Conservation (phyloP, 116 monocot species). For the Dioscorea cayenensis region DNA sequence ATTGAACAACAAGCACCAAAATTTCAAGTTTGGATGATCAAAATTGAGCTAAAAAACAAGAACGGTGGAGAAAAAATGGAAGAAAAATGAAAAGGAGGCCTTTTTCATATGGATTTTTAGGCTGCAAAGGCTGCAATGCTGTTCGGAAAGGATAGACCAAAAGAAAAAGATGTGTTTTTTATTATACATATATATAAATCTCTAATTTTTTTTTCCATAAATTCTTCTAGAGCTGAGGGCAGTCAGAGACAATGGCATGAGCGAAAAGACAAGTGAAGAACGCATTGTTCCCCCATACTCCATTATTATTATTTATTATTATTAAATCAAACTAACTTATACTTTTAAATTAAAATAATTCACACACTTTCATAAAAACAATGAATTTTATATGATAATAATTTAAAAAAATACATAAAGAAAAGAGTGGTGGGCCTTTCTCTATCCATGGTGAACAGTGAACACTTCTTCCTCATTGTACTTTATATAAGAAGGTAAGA, state of each 20-base stretch:
- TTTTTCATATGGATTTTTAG: neutral
- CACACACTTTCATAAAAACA: neutral
- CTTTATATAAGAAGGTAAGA: too few relatives aligned
- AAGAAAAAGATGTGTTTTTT: neutral
- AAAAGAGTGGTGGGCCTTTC: neutral
- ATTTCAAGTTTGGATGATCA: neutral
- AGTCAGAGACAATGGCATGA: neutral
- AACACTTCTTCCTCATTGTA: neutral
- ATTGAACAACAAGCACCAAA: neutral
- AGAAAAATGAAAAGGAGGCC: neutral
- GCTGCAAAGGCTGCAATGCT: neutral
- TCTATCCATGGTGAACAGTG: neutral
- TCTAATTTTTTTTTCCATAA: neutral
- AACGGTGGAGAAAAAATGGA: neutral
- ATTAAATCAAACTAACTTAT: neutral
- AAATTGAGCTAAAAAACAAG: neutral
- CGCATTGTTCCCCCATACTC: neutral
- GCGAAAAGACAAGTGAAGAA: neutral
- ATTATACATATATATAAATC: too few relatives aligned
- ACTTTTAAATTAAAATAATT: neutral
- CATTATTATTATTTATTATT: neutral
- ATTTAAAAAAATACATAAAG: neutral
- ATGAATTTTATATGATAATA: neutral
- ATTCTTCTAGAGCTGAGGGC: neutral
- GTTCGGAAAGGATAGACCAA: neutral